Evolutionary conservation across 129 eudicot species (phyloP).

Genomic region (Chrysanthemum makinoi): DNA sequence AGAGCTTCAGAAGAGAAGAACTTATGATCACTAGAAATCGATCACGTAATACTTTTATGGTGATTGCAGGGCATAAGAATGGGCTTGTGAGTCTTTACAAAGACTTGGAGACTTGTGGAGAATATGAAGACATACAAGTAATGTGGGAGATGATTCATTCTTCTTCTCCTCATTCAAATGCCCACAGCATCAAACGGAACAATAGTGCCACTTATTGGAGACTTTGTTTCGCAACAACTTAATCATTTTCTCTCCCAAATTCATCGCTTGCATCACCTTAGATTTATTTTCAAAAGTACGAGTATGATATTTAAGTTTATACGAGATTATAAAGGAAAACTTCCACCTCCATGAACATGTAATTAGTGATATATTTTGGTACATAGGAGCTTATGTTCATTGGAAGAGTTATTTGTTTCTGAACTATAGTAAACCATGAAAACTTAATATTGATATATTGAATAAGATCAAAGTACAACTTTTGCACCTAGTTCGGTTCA

Average conservation of each 20-base stretch:
- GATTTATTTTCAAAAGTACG: not conserved
- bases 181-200: conserved; percentile 12
- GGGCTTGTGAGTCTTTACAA: conserved; percentile 62
- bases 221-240: conserved; percentile 34
- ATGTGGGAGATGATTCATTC: conserved; percentile 93
- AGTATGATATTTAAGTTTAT: conserved; percentile 5
- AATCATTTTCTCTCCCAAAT: conserved; percentile 12
- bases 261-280: not conserved
- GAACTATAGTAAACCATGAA: not conserved
- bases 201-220: conserved; percentile 25
- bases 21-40: not conserved
- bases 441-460: not conserved
- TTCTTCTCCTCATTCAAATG: conserved; percentile 31
- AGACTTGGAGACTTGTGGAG: conserved; percentile 79
- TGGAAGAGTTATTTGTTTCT: not conserved
- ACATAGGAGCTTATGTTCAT: conserved; percentile 1
- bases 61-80: conserved; percentile 39
- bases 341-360: conserved; percentile 12
- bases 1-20: not conserved
- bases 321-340: not conserved
- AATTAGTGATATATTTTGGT: conserved; percentile 16
- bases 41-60: not conserved
- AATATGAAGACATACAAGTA: conserved; percentile 70
- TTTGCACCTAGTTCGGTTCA: not conserved
- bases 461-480: not conserved